phyloP scores from a whole-genome alignment of 768 basidiomycete species.

The Glaciozyma antarctica region DNA sequence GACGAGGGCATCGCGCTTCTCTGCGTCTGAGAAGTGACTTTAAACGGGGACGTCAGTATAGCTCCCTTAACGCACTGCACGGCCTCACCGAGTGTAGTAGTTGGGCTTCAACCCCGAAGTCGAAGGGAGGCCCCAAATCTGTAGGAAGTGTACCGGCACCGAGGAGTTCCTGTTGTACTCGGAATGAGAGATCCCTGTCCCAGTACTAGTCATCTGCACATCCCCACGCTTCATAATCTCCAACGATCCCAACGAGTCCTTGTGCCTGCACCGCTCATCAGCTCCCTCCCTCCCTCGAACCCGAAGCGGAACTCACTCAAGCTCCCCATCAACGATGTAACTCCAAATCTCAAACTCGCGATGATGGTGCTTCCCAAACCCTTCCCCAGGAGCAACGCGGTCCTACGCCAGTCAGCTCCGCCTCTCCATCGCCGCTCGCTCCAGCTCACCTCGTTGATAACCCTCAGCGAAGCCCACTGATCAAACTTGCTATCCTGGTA shows the following conservation, averaged over 20 bases:
- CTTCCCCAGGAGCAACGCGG: slow-evolving; percentile 61
- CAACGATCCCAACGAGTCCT: slow-evolving; percentile 83
- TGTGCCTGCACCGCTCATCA: slow-evolving; percentile 72
- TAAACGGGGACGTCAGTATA: not conserved
- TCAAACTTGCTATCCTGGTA: slow-evolving; percentile 54
- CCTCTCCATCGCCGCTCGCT: too few species aligned
- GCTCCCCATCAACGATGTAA: not conserved
- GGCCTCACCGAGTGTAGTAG: slow-evolving; percentile 42
- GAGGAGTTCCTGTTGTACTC: slow-evolving; percentile 1
- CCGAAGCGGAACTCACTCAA: not conserved
- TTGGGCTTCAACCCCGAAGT: slow-evolving; percentile 34
- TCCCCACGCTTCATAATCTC: slow-evolving; percentile 84
- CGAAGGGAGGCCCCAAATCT: slow-evolving; percentile 57
- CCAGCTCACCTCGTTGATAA: slow-evolving; percentile 61
- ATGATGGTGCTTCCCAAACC: slow-evolving; percentile 59
- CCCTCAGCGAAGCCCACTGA: slow-evolving; percentile 64
- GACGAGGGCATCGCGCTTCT: slow-evolving; percentile 65
- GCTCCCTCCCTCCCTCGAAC: slow-evolving; percentile 53
- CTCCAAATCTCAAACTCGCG: slow-evolving; percentile 75
- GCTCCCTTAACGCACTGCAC: not conserved
- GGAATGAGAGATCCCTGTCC: slow-evolving; percentile 74
- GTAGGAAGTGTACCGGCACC: slow-evolving; percentile 49
- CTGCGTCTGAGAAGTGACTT: slow-evolving; percentile 66
- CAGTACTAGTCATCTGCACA: slow-evolving; percentile 77
- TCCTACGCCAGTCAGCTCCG: slow-evolving; percentile 41